Conservation (phyloP, 495 filamentous ascomycete species). For the Penicillium roqueforti region DNA sequence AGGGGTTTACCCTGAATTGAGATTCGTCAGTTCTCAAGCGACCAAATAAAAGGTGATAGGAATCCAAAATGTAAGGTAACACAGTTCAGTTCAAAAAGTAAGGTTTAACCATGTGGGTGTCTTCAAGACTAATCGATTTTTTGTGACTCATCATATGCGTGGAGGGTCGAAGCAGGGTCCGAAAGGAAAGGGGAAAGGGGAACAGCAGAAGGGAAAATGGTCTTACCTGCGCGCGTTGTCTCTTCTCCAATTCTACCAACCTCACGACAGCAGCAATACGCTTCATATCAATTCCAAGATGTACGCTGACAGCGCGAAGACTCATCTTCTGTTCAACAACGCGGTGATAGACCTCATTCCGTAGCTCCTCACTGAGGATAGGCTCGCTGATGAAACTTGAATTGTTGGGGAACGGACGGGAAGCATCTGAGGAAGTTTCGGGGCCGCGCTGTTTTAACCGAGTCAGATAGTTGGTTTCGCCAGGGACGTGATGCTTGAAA, state of each 20-base stretch:
- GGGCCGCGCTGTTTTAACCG: constrained; percentile 34
- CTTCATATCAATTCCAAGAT: constrained; percentile 74
- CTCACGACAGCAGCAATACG: constrained; percentile 85
- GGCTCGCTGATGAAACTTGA: constrained; percentile 61
- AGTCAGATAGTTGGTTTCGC: constrained; percentile 63
- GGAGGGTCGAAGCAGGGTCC: constrained; percentile 11
- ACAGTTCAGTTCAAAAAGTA: constrained; percentile 30
- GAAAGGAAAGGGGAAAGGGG: background rate
- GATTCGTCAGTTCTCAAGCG: constrained; percentile 14
- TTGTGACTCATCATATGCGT: constrained; percentile 63
- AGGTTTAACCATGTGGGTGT: constrained; percentile 73
- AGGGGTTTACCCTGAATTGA: constrained; percentile 65
- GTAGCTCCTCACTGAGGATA: constrained; percentile 71
- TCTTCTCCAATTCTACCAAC: constrained; percentile 81
- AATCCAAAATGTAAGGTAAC: constrained; percentile 10
- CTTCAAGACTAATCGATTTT: constrained; percentile 99
- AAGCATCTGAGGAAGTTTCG: constrained; percentile 12
- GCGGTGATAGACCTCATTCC: constrained; percentile 67
- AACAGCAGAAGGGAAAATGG: constrained; percentile 16
- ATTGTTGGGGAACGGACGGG: constrained; percentile 72
- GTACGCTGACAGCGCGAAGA: constrained; percentile 73
- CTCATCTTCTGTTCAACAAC: constrained; percentile 62
- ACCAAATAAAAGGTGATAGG: background rate
- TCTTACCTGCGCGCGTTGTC: constrained; percentile 67
- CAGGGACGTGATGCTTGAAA: constrained; percentile 53